Conservation (phyloP, 2,329 filamentous ascomycete species). For the Cryphonectria japonica region DNA sequence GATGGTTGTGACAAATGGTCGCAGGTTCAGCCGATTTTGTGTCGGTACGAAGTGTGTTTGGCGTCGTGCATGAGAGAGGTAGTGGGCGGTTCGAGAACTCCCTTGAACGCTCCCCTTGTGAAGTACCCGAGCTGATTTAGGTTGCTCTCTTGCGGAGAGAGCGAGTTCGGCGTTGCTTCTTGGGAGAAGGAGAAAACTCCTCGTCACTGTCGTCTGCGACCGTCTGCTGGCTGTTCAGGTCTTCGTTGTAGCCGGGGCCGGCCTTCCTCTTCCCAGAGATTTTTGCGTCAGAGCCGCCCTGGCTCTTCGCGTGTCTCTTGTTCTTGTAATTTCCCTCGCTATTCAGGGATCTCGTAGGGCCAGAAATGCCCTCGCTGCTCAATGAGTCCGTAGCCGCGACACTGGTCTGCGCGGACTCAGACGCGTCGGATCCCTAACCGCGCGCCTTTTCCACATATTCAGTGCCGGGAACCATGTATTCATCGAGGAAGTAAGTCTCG, state of each 20-base stretch:
- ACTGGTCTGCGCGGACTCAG: background rate
- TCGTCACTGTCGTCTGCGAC: background rate
- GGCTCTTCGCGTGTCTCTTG: background rate
- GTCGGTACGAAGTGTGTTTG: background rate
- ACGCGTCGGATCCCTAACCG: slow-evolving; percentile 35
- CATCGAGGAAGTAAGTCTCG: slow-evolving; percentile 74
- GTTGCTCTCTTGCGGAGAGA: background rate
- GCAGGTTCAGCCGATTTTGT: background rate
- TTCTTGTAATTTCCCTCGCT: background rate
- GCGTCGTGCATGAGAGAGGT: background rate
- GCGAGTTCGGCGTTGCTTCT: background rate
- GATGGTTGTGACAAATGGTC: background rate
- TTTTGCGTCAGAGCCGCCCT: background rate
- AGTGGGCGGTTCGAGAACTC: background rate
- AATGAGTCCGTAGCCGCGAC: background rate
- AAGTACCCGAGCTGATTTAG: background rate
- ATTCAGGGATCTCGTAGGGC: background rate
- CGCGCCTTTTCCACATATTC: slow-evolving; percentile 73
- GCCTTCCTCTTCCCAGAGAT: background rate
- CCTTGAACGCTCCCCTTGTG: background rate
- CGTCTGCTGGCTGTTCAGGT: background rate
- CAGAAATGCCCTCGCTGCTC: background rate
- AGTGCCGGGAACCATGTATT: slow-evolving; percentile 73
- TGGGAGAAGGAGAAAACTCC: background rate
- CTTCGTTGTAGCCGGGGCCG: background rate